phyloP scores from a whole-genome alignment of 148 eudicot genomes.

The Nyssa sinensis region DNA sequence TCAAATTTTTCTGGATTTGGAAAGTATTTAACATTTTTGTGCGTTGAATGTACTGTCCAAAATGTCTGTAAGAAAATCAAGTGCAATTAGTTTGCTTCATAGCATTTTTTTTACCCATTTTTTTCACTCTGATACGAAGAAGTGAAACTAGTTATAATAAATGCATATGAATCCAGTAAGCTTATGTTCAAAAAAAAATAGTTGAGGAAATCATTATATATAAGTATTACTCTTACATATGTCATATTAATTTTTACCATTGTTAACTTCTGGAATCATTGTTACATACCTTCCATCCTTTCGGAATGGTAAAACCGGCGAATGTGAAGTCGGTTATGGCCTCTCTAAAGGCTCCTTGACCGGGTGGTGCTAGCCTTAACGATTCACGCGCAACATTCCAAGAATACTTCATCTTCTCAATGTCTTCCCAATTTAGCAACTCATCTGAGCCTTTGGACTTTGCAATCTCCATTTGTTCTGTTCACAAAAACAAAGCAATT shows the following conservation, averaged over 20 bases:
- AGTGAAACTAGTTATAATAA: too few relatives aligned
- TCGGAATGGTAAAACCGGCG: constrained; percentile 33
- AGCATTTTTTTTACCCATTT: too few relatives aligned
- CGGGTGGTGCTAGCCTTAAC: constrained; percentile 22
- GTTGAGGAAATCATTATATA: too few relatives aligned
- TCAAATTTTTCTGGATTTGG: constrained; percentile 34
- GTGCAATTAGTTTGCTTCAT: neutral
- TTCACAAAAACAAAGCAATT: neutral
- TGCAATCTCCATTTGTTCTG: constrained; percentile 27
- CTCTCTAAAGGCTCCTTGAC: constrained; percentile 30
- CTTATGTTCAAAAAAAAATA: too few relatives aligned
- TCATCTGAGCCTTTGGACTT: constrained; percentile 15
- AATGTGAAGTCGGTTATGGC: constrained; percentile 17
- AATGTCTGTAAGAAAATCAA: constrained; percentile 12
- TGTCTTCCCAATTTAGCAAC: constrained; percentile 30
- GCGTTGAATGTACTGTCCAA: constrained; percentile 20
- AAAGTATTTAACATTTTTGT: constrained; percentile 26
- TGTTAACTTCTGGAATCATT: neutral
- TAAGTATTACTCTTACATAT: too few relatives aligned
- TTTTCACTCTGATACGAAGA: too few relatives aligned
- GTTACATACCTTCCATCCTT: constrained; percentile 31
- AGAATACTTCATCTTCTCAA: constrained; percentile 30
- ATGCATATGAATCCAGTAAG: too few relatives aligned
- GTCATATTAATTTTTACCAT: too few relatives aligned
- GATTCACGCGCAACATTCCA: constrained; percentile 30